Evolutionary conservation across 2,329 filamentous ascomycete species (phyloP).

Genomic region (Trichoderma breve): DNA sequence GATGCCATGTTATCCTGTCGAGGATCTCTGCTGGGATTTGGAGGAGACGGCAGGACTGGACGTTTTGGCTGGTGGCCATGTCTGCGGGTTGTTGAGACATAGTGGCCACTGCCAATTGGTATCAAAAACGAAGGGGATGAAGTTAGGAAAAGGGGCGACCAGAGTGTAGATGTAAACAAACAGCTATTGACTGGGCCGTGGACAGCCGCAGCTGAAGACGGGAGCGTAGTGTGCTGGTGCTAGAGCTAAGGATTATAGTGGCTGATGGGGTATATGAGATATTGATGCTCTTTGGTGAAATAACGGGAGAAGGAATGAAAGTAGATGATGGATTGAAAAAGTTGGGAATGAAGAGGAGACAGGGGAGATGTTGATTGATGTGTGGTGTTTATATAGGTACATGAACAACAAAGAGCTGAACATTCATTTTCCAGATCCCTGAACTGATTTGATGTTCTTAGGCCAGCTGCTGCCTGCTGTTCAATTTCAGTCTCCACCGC

Average conservation of each 20-base stretch:
- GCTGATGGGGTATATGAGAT: not conserved
- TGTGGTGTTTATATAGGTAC: not conserved
- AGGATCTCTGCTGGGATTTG: conserved; percentile 59
- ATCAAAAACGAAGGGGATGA: not conserved
- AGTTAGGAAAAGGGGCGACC: not conserved
- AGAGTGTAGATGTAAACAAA: not conserved
- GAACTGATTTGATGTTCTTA: not conserved
- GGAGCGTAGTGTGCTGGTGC: not conserved
- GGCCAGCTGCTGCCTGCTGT: not conserved
- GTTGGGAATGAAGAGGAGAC: not conserved
- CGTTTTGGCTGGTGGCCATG: not conserved
- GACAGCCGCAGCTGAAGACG: not conserved
- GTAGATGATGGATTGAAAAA: not conserved
- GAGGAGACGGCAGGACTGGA: conserved; percentile 25
- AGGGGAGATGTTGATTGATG: not conserved
- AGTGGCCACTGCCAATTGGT: not conserved
- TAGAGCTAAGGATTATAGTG: not conserved
- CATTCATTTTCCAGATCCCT: accelerated
- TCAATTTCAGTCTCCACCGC: not conserved
- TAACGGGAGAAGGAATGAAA: not conserved
- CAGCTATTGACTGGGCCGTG: not conserved
- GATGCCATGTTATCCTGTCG: conserved; percentile 49
- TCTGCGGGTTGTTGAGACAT: not conserved
- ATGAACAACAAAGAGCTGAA: not conserved
- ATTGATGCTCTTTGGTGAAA: not conserved